phyloP scores from a whole-genome alignment of 1,284 basidiomycete species.

The Gomphus bonarii region DNA sequence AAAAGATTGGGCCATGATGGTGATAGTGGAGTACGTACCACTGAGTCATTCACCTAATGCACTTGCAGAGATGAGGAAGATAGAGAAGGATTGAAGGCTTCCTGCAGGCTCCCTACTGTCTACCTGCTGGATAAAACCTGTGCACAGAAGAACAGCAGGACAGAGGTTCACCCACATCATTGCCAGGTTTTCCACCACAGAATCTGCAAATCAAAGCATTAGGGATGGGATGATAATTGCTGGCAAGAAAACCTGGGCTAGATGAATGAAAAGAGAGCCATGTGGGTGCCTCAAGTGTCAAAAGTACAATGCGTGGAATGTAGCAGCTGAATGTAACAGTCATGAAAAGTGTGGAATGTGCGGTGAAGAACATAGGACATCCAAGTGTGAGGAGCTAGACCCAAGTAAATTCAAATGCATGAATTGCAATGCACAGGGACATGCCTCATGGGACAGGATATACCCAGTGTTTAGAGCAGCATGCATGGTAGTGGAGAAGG shows the following conservation, averaged over 20 bases:
- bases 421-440: slow-evolving; percentile 14
- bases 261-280: background rate
- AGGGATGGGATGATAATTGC: slow-evolving; percentile 9
- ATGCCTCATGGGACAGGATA: slow-evolving; percentile 12
- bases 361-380: slow-evolving; percentile 15
- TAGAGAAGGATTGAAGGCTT: too few relatives aligned
- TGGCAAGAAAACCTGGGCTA: background rate
- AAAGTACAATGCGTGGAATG: slow-evolving; percentile 16
- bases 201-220: slow-evolving; percentile 13
- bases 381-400: background rate
- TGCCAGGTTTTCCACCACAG: too few relatives aligned
- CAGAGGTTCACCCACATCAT: too few relatives aligned
- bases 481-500: background rate
- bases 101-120: too few relatives aligned
- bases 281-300: slow-evolving; percentile 23
- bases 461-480: slow-evolving; percentile 10
- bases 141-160: too few relatives aligned
- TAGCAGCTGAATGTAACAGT: slow-evolving; percentile 17
- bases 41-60: too few relatives aligned
- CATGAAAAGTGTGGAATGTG: slow-evolving; percentile 19
- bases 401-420: slow-evolving; percentile 2
- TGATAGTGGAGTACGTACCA: too few relatives aligned
- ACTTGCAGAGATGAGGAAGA: too few relatives aligned
- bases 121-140: too few relatives aligned
- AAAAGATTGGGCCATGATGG: too few relatives aligned